These are phyloP conservation scores for Trypanosoma platydactyli DNA, from an alignment of 208 protist species.

Conservation along the genomic window DNA sequence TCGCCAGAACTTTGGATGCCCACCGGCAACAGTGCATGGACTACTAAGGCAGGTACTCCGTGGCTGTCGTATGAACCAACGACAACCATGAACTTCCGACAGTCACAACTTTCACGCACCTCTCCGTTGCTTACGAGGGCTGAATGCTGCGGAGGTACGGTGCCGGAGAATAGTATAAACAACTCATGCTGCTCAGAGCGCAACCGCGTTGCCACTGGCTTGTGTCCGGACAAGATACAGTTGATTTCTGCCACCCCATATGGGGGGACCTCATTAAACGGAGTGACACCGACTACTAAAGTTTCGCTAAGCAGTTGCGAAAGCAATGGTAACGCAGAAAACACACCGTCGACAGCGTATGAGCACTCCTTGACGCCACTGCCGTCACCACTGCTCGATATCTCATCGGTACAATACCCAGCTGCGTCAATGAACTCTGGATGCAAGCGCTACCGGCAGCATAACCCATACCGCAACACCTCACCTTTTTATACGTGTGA, in stretches of 20 bases:
- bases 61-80: too few species aligned
- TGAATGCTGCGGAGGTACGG: too few species aligned
- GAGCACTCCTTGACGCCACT: background rate
- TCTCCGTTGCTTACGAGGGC: too few species aligned
- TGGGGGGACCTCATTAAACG: background rate
- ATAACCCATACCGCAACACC: slow-evolving; percentile 19
- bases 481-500: background rate
- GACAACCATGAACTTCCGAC: too few species aligned
- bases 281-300: background rate
- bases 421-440: background rate
- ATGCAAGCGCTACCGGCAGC: slow-evolving; percentile 15
- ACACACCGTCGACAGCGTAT: background rate
- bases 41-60: too few species aligned
- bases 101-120: too few species aligned
- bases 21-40: too few species aligned
- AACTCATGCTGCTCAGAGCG: too few species aligned
- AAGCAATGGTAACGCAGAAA: background rate
- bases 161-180: too few species aligned
- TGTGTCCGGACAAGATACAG: background rate
- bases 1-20: too few species aligned
- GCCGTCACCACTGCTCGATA: background rate
- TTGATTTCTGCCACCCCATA: background rate
- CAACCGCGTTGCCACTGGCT: too few species aligned
- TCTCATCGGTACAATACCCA: background rate
- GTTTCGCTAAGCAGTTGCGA: background rate